These are phyloP conservation scores for Fusarium tjaetaba DNA, from an alignment of 2,329 filamentous ascomycete genomes.

Conservation along the genomic window DNA sequence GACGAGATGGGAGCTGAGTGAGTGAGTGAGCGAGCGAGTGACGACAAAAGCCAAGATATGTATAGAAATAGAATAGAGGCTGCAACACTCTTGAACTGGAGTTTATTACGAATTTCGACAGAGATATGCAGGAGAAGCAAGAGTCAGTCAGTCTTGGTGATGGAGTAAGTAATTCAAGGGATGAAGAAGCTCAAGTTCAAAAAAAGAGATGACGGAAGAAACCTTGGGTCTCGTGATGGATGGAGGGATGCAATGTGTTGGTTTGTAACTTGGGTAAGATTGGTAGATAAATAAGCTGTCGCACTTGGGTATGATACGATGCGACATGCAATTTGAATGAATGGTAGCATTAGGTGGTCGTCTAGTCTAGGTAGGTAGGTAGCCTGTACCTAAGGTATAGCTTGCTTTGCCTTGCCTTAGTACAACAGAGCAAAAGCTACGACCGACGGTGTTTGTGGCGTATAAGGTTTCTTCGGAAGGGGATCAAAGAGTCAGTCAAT, in stretches of 20 bases:
- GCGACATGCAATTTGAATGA: slow-evolving; percentile 7
- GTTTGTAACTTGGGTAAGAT: background rate
- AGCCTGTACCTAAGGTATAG: background rate
- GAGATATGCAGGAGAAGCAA: background rate
- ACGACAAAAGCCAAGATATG: background rate
- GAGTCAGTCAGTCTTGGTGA: background rate
- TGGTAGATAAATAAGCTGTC: background rate
- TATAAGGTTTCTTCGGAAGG: slow-evolving; percentile 10
- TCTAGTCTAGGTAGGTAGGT: background rate
- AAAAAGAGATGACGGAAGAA: background rate
- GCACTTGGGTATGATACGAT: slow-evolving; percentile 5
- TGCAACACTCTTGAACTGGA: background rate
- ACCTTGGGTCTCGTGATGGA: slow-evolving; percentile 3
- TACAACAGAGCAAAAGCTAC: background rate
- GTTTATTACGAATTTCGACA: slow-evolving; percentile 4
- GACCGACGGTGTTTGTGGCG: slow-evolving; percentile 13
- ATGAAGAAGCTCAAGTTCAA: background rate
- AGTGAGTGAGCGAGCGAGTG: background rate
- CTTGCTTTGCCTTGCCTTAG: background rate
- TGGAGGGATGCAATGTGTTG: background rate
- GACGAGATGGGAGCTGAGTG: background rate
- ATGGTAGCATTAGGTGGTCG: background rate
- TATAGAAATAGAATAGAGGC: background rate
- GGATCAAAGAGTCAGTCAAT: background rate
- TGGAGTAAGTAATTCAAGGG: background rate